These are phyloP conservation scores for Trichophaea hybrida DNA, from an alignment of 2,329 filamentous ascomycete species.

Conservation along the genomic window DNA sequence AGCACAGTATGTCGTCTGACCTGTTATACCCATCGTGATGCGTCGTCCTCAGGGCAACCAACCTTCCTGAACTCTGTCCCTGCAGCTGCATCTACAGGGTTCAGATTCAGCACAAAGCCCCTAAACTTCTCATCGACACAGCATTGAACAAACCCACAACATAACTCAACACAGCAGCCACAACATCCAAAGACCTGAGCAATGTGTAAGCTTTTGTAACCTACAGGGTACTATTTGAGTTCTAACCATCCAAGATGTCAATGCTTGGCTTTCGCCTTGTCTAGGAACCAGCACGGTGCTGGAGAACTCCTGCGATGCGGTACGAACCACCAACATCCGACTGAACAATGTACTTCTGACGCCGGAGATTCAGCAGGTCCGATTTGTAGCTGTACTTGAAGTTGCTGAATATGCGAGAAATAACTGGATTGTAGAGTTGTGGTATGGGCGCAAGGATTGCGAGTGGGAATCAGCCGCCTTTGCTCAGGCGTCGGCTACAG, in stretches of 20 bases:
- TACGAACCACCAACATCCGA: neutral
- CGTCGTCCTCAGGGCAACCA: no score
- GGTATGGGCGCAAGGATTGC: conserved; percentile 9
- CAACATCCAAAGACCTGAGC: neutral
- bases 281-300: conserved; percentile 16
- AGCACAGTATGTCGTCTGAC: no score
- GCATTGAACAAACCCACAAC: neutral
- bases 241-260: conserved; percentile 15
- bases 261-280: conserved; percentile 11
- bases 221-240: neutral
- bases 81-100: neutral
- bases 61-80: no score
- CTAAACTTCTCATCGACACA: neutral
- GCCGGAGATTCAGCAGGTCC: conserved; percentile 7
- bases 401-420: conserved; percentile 7
- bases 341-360: neutral
- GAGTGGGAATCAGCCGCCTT: conserved; percentile 16
- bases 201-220: conserved; percentile 2
- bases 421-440: conserved; percentile 17
- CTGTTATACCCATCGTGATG: no score
- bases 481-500: neutral
- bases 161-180: neutral
- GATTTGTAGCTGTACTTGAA: conserved; percentile 12
- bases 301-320: neutral
- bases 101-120: neutral